Percentiles rank a stretch among this genome's conserved stretches.
Evolutionary conservation across 805 yeast genomes (phyloP).

Genomic region (Nakazawaea populi): DNA sequence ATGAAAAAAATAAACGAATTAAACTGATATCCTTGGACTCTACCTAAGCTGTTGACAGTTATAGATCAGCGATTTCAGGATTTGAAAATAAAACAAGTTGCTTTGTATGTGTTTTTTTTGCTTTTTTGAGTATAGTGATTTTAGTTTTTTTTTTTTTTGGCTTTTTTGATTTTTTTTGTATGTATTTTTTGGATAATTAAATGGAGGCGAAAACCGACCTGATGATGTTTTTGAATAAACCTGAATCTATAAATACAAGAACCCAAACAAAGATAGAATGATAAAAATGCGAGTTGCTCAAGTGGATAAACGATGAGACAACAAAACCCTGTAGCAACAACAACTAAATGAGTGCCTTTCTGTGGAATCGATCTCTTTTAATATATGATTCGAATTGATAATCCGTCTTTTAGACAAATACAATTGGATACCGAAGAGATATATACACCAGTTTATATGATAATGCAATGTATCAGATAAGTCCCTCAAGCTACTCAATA

Average conservation of each 20-base stretch:
- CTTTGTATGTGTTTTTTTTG: background rate
- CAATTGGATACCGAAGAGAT: background rate
- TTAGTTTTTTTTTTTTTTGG: background rate
- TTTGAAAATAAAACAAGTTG: background rate
- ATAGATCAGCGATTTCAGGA: background rate
- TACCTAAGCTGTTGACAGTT: background rate
- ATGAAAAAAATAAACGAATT: background rate
- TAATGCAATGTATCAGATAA: background rate
- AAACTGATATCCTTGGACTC: background rate
- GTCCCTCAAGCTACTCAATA: background rate
- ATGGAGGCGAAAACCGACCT: background rate
- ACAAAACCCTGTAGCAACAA: constrained; percentile 13
- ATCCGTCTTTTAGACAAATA: constrained; percentile 1
- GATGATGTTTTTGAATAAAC: background rate
- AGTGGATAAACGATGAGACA: background rate
- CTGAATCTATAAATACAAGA: constrained; percentile 4
- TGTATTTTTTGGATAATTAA: background rate
- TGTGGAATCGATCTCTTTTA: background rate
- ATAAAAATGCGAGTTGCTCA: background rate
- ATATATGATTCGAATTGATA: background rate
- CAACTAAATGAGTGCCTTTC: constrained; percentile 18
- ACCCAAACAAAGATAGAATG: constrained; percentile 3
- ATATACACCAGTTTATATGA: background rate
- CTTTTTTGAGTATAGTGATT: background rate
- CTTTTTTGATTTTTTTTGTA: background rate